phyloP scores from a whole-genome alignment of 768 basidiomycete species.

The Gymnopilus dilepis region DNA sequence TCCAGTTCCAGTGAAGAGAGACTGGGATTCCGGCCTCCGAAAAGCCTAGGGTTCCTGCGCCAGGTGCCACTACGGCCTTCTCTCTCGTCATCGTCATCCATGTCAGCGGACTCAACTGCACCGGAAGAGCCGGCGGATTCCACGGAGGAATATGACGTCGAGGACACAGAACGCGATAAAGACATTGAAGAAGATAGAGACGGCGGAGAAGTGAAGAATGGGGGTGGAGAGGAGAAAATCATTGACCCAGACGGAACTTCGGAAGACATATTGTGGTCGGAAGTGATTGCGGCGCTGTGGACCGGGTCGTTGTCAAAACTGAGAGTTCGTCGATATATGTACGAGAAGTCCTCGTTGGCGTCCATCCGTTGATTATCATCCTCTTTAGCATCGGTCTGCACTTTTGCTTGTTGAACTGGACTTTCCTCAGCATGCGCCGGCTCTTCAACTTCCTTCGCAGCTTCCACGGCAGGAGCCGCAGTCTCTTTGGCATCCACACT shows the following conservation, averaged over 20 bases:
- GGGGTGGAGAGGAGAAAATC: constrained; percentile 30
- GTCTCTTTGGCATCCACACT: constrained; percentile 15
- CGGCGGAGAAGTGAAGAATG: constrained; percentile 20
- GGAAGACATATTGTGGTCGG: background rate
- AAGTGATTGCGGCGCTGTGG: background rate
- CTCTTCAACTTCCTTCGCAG: background rate
- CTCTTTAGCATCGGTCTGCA: background rate
- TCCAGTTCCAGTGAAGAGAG: constrained; percentile 26
- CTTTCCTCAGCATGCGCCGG: background rate
- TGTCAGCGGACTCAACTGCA: constrained; percentile 8
- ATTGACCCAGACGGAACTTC: constrained; percentile 6
- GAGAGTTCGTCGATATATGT: background rate
- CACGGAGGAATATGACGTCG: constrained; percentile 38
- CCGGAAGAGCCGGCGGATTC: constrained; percentile 33
- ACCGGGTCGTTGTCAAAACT: background rate
- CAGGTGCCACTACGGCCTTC: background rate
- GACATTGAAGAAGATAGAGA: constrained; percentile 33
- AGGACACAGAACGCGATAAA: constrained; percentile 50
- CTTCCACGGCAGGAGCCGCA: background rate
- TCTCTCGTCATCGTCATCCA: background rate
- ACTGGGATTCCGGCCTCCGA: constrained; percentile 10
- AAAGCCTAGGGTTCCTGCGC: background rate
- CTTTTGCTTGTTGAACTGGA: background rate
- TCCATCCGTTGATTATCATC: background rate
- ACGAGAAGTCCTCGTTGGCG: background rate